Conservation (phyloP, 495 filamentous ascomycete species). For the Tuber indicum region DNA sequence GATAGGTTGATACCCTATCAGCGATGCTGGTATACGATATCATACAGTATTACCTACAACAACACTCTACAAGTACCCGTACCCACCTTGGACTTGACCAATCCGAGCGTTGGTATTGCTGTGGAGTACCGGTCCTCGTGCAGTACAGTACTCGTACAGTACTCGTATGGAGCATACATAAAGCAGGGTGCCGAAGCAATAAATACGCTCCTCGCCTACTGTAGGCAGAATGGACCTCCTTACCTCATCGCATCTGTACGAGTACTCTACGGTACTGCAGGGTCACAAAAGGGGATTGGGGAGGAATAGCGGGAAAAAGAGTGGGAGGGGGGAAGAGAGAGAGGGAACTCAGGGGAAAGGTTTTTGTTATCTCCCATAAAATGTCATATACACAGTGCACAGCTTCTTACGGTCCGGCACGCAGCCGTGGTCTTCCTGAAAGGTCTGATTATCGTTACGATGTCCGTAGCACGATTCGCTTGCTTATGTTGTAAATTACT, state of each 20-base stretch:
- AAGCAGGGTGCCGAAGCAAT: slow-evolving; percentile 1
- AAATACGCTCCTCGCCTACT: background rate
- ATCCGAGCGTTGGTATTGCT: background rate
- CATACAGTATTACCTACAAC: background rate
- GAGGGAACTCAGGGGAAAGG: background rate
- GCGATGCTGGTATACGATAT: background rate
- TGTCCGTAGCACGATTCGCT: background rate
- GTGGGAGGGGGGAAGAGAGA: background rate
- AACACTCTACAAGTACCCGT: background rate
- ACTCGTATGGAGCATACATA: background rate
- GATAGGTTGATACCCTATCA: background rate
- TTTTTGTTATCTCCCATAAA: background rate
- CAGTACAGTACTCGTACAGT: too few species aligned
- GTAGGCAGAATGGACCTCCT: slow-evolving; percentile 1
- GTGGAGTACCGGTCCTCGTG: background rate
- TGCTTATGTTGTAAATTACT: background rate
- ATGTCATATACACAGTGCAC: background rate
- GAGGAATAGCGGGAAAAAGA: background rate
- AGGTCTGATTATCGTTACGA: slow-evolving; percentile 1
- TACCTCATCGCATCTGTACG: background rate
- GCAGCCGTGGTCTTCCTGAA: background rate
- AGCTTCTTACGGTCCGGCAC: background rate
- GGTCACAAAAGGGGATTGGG: background rate
- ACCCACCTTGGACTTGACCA: background rate
- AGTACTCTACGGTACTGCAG: background rate